Evolutionary conservation across 805 yeast species (phyloP), one percentile per base, ranked within the genome.

Genomic region (Nakazawaea molendinolei): DNA sequence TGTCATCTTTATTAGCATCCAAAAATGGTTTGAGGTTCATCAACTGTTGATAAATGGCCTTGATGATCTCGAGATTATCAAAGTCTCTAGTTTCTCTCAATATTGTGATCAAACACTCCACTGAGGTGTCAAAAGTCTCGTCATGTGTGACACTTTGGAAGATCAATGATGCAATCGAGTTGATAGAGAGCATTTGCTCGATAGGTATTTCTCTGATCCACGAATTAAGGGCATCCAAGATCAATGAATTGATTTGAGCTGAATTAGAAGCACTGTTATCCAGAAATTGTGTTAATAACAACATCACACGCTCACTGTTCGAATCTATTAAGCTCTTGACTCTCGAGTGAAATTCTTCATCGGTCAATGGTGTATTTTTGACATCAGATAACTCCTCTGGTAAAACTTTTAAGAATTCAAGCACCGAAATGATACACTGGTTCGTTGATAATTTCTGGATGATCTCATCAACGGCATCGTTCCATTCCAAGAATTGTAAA

Each of bases 121-220:
- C 69, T 1, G 96, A 80, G 7, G 81, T 76, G 34, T 90, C 96
- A 49, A 89, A 86, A 1, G 85, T 71, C 12, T 74, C 79, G 21
- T 77, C 82, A 31, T 60, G 58, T 7, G 60, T 42, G 25, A 81
- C 57, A 1, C 85, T 75, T 33, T 68, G 69, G 55, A 89, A 84
- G 20, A 89, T 72, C 41, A 87, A 61, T 6, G 71, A 63, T 17
- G 87, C 74, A 28, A 92, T 61, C 2, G 92, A 73, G 14, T 76
- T 65, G 32, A 76, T 67, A 8, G 72, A 59, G 28, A 90, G 58
- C n/a, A 92, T 62, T 32, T 75, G 69, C 35, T 74, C 79, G 19
- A 90, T 68, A 3, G 90, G 84, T 33, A 86, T 75, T 55, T 94
- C 98, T 43, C 70, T 71, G 41, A 92, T 79, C 99, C 99, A 92